Evolutionary conservation across 257 asterid genomes (phyloP).

Genomic region (Nicotiana knightiana): DNA sequence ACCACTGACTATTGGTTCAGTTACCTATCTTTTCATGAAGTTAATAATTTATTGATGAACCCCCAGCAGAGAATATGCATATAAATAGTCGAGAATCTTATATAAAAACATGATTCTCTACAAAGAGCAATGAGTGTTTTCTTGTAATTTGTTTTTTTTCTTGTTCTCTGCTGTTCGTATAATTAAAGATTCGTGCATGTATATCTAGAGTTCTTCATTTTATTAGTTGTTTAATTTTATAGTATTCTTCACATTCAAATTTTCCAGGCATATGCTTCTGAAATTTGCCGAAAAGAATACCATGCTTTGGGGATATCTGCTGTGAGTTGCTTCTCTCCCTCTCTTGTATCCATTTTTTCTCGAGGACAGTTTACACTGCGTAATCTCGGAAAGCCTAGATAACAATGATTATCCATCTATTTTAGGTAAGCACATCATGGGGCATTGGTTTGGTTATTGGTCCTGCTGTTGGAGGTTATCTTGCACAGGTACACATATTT

Average conservation of each 20-base stretch:
- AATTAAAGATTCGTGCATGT: not conserved
- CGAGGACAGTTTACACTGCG: not conserved
- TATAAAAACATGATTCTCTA: not conserved
- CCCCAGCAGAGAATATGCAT: not conserved
- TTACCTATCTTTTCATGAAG: not conserved
- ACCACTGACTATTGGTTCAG: not conserved
- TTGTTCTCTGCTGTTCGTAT: not conserved
- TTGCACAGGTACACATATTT: constrained; percentile 58
- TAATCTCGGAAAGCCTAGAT: not conserved
- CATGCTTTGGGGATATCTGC: constrained; percentile 64
- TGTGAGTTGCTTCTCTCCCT: constrained; percentile 37
- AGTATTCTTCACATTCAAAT: not conserved
- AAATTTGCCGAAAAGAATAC: constrained; percentile 66
- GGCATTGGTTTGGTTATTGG: constrained; percentile 79
- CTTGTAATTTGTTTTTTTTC: not conserved
- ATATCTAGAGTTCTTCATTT: not conserved
- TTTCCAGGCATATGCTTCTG: constrained; percentile 82
- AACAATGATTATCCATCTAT: not conserved
- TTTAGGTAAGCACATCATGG: constrained; percentile 82
- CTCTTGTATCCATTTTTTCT: not conserved
- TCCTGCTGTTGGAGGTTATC: constrained; percentile 87
- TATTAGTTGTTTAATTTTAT: not conserved
- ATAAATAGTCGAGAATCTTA: not conserved
- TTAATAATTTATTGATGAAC: not conserved
- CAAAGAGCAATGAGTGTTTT: not conserved